A percentile compares a stretch with the other conserved stretches of the same genome.
These are phyloP conservation scores for Lodderomyces pseudojiufengensis DNA, from an alignment of 1,139 yeast species.

Conservation along the genomic window DNA sequence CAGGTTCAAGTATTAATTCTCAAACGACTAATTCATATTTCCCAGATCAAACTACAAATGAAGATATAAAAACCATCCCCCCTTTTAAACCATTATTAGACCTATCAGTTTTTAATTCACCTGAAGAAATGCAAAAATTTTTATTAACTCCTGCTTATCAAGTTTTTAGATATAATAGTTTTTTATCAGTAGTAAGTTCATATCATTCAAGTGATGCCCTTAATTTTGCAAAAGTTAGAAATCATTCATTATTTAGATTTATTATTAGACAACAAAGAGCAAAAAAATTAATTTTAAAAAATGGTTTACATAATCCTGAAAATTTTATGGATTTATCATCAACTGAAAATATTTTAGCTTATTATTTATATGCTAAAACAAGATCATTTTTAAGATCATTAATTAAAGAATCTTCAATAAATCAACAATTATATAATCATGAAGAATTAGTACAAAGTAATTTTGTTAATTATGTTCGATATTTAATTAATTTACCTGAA, in stretches of 20 bases:
- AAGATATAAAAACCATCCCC: conserved; percentile 1
- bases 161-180: conserved; percentile 31
- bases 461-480: conserved; percentile 38
- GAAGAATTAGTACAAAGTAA: conserved; percentile 42
- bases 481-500: conserved; percentile 31
- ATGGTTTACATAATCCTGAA: conserved; percentile 8
- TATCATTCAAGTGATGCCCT: conserved; percentile 39
- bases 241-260: conserved; percentile 36
- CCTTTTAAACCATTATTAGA: conserved; percentile 23
- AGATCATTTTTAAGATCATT: conserved; percentile 29
- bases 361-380: conserved; percentile 24
- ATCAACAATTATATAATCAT: conserved; percentile 16
- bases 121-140: conserved; percentile 19
- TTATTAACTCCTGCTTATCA: conserved; percentile 32
- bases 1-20: conserved; percentile 1
- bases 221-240: conserved; percentile 39
- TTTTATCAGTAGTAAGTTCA: conserved; percentile 30
- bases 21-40: conserved; percentile 8
- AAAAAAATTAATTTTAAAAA: conserved; percentile 4
- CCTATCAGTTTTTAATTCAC: conserved; percentile 25
- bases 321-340: conserved; percentile 20
- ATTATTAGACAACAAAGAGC: conserved; percentile 24
- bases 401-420: conserved; percentile 15
- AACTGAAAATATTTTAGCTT: conserved; percentile 33
- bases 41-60: conserved; percentile 5